A percentile compares a stretch with the other conserved stretches of the same genome.
These are phyloP conservation scores for Misopates orontium DNA, from an alignment of 257 asterid species.

Conservation along the genomic window DNA sequence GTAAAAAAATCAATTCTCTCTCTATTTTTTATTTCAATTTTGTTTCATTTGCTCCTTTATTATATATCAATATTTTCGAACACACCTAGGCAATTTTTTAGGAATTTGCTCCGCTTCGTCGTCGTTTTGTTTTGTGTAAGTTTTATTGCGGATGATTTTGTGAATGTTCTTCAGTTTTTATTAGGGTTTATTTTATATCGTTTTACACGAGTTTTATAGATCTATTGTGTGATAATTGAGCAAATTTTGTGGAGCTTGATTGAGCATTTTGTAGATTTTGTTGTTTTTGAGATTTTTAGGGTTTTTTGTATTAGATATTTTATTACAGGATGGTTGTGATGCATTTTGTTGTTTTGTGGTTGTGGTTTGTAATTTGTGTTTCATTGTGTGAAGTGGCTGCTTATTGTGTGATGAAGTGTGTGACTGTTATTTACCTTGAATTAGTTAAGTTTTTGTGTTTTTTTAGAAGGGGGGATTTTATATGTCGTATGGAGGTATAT, in stretches of 20 bases:
- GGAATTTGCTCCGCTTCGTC: slow-evolving; percentile 30
- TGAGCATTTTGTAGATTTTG: neutral
- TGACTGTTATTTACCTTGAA: neutral
- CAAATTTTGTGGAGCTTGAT: slow-evolving; percentile 26
- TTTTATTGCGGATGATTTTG: slow-evolving; percentile 18
- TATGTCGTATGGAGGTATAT: slow-evolving; percentile 9
- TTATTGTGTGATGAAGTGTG: slow-evolving; percentile 15
- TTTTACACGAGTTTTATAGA: slow-evolving; percentile 27
- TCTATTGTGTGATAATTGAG: slow-evolving; percentile 32
- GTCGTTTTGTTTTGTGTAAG: slow-evolving; percentile 31
- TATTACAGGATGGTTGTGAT: too few species aligned
- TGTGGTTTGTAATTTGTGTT: too few species aligned
- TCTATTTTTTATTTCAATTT: slow-evolving; percentile 5
- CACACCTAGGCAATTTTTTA: slow-evolving; percentile 20
- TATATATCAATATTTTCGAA: slow-evolving; percentile 14
- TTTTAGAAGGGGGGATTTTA: slow-evolving; percentile 8
- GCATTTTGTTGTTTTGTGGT: too few species aligned
- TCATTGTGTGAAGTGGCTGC: slow-evolving; percentile 20
- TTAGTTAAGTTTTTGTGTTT: neutral
- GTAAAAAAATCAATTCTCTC: slow-evolving; percentile 20
- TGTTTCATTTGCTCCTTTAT: neutral
- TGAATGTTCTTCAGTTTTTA: neutral
- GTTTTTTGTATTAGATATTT: neutral
- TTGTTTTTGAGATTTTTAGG: slow-evolving; percentile 33
- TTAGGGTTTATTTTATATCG: neutral